These are phyloP conservation scores for Osmanthus fragrans DNA, from an alignment of 257 asterid genomes.

Conservation along the genomic window DNA sequence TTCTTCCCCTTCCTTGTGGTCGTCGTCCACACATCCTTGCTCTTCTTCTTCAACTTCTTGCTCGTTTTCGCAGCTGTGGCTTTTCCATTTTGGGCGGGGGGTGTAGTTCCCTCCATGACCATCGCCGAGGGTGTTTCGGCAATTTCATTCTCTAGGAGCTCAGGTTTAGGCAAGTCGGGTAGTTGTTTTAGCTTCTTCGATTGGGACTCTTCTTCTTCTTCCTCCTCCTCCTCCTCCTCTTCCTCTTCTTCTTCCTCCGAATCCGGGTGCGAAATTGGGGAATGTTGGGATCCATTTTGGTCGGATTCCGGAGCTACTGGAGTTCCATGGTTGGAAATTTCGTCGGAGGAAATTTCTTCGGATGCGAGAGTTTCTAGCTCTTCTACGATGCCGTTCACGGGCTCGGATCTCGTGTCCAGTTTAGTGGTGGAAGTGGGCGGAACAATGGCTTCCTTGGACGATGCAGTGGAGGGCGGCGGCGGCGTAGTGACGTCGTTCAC, in stretches of 20 bases:
- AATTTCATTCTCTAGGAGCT: conserved; percentile 22
- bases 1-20: conserved; percentile 77
- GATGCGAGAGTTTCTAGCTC: conserved; percentile 27
- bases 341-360: conserved; percentile 46
- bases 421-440: neutral
- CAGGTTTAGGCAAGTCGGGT: conserved; percentile 34
- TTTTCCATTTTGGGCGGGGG: conserved; percentile 22
- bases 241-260: conserved; percentile 39
- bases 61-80: conserved; percentile 33
- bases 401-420: conserved; percentile 4
- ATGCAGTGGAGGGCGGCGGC: conserved; percentile 11
- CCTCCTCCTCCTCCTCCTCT: conserved; percentile 32
- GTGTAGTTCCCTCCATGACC: conserved; percentile 3
- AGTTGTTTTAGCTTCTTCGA: conserved; percentile 64
- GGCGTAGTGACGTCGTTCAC: neutral
- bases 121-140: conserved; percentile 32
- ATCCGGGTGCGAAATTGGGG: conserved; percentile 27
- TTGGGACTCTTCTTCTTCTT: conserved; percentile 46
- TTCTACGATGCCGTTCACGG: conserved; percentile 26
- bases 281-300: conserved; percentile 25
- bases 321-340: conserved; percentile 36
- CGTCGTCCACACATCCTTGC: conserved; percentile 75
- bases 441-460: conserved; percentile 9
- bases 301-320: conserved; percentile 26
- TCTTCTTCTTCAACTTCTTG: conserved; percentile 83